Evolutionary conservation across 2,329 filamentous ascomycete genomes (phyloP).

Genomic region (Paraphaeosphaeria sporulosa): DNA sequence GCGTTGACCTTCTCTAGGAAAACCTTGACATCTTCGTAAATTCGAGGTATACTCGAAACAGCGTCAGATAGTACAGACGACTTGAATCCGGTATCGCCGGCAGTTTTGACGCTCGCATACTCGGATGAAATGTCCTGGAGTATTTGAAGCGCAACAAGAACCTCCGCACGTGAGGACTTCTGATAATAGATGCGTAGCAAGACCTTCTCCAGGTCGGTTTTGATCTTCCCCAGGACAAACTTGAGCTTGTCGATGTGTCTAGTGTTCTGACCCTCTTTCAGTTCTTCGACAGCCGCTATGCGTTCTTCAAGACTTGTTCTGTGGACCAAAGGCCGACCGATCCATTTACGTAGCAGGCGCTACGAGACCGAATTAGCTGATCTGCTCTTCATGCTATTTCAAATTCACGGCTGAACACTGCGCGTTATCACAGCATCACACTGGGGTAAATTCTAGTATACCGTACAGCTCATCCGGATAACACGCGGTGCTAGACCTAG

Average conservation of each 20-base stretch:
- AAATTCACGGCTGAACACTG: background rate
- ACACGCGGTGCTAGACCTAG: background rate
- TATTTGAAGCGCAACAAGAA: constrained; percentile 83
- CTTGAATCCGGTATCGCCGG: constrained; percentile 74
- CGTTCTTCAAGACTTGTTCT: constrained; percentile 77
- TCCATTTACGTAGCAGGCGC: constrained; percentile 89
- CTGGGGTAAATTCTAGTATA: background rate
- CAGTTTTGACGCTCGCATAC: constrained; percentile 71
- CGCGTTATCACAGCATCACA: background rate
- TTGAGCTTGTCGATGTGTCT: constrained; percentile 76
- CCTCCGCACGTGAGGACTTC: constrained; percentile 89
- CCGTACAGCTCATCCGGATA: background rate
- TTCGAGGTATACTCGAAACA: constrained; percentile 77
- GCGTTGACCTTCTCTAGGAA: constrained; percentile 88
- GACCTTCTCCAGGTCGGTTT: constrained; percentile 87
- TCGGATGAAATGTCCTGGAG: constrained; percentile 82
- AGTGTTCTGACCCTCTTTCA: constrained; percentile 73
- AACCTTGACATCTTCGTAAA: constrained; percentile 73
- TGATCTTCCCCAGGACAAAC: constrained; percentile 73
- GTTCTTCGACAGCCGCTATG: constrained; percentile 84
- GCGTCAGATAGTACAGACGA: constrained; percentile 75
- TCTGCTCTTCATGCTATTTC: background rate
- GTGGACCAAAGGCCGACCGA: constrained; percentile 87
- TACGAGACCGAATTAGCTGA: constrained; percentile 41
- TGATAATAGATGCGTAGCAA: constrained; percentile 97